Evolutionary conservation across 1,284 basidiomycete species (phyloP).

Genomic region (Cryptococcus sp.): DNA sequence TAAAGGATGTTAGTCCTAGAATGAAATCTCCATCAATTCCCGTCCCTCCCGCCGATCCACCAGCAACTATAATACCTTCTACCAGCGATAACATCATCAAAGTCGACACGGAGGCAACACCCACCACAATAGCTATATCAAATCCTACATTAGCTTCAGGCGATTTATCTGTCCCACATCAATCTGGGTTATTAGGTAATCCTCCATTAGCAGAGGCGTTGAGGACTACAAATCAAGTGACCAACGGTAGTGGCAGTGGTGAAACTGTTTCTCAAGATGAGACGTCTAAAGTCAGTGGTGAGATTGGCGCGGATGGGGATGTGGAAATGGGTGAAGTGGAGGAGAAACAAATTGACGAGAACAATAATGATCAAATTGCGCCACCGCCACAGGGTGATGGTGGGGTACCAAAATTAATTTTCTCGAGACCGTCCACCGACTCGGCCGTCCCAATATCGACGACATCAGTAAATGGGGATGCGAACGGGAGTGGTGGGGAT

Average conservation of each 20-base stretch:
- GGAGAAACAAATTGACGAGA: neutral
- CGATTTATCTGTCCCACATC: neutral
- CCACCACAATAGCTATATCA: slow-evolving; percentile 1
- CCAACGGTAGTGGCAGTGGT: too few species aligned
- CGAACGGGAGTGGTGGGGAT: too few species aligned
- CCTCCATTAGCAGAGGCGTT: slow-evolving; percentile 1
- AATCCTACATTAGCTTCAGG: slow-evolving; percentile 3
- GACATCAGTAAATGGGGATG: too few species aligned
- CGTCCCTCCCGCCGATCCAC: neutral
- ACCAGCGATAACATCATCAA: neutral
- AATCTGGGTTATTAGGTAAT: neutral
- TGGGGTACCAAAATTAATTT: too few species aligned
- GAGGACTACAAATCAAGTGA: neutral
- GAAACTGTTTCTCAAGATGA: too few species aligned
- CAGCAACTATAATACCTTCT: neutral
- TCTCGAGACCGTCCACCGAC: too few species aligned
- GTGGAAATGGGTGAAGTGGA: slow-evolving; percentile 13
- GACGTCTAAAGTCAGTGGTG: neutral
- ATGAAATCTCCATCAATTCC: neutral
- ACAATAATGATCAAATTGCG: neutral
- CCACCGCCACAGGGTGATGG: too few species aligned
- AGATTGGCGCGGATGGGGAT: slow-evolving; percentile 7
- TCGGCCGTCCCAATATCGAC: too few species aligned
- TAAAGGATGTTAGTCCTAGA: slow-evolving; percentile 3
- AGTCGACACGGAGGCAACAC: neutral